Base-by-base conservation (phyloP, 2,329 filamentous ascomycete species). In the Herpotrichia juniperi region DNA sequence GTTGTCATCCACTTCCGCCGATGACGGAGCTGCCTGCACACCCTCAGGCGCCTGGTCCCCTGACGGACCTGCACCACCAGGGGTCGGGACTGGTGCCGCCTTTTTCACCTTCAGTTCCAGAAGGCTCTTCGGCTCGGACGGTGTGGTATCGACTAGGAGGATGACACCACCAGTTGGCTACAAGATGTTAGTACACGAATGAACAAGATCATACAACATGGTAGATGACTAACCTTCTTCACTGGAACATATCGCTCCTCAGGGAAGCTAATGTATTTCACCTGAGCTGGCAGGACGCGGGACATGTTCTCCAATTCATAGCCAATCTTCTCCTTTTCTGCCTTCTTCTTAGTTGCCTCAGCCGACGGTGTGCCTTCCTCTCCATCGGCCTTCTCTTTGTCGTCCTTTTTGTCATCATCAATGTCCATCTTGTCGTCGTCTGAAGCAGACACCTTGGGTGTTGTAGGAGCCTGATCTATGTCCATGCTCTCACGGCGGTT, bases 301-400 rank as follows among this genome's bases (percentile, higher is more conserved):
- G 90, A 96, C 91, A 99, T 96, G 80, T 99, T 99, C 71, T 94
- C 90, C 56, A 99, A 84, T 59, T 97, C 92, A 72, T 94, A 97
- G 62, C 94, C 94, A 53, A 96, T 84, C 84, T 96, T 97, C 79
- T 99, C 94, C 80, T 94, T 96, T 76, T 97, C 92, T 0, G 81
- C 79, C 81, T 94, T 96, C 83, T 96, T 96, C 84, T 93, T 96
- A 31, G 81, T 78, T 12, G 87, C 84, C 32, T 79, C 76, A 1
- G 82, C 78, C 24, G 77, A 63, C 11, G 77, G 72, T 1, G 78
- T 75, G 1, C 73, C 67, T 46, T 89, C 86, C 39, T 87, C 80
- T 35, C 81, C 81, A n/a, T 69, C 67, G 16, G 58, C 55, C 46
- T 64, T 71, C 45, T 73, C 72, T 35, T 70, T 71, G 22, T 73